Conservation (phyloP, 2,329 filamentous ascomycete species). For the Aspergillus fumigatiaffinis region DNA sequence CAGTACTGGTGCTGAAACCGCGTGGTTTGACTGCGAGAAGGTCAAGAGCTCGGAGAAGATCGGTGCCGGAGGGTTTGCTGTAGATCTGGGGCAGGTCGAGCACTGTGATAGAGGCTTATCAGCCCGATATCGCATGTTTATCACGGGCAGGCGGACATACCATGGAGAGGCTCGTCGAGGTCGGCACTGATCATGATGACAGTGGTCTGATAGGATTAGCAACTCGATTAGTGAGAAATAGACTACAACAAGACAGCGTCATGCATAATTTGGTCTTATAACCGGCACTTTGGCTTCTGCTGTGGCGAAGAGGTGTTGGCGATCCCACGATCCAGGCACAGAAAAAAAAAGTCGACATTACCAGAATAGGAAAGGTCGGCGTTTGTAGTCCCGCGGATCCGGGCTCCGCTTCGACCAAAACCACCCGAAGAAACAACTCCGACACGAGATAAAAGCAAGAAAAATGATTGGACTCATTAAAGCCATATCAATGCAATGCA, state of each 20-base stretch:
- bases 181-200: slow-evolving; percentile 33
- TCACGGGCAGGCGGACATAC: slow-evolving; percentile 22
- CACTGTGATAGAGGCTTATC: slow-evolving; percentile 45
- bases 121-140: slow-evolving; percentile 23
- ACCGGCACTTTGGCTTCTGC: not conserved
- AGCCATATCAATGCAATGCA: not conserved
- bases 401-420: slow-evolving; percentile 10
- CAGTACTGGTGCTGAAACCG: slow-evolving; percentile 29
- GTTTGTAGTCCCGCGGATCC: slow-evolving; percentile 25
- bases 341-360: slow-evolving; percentile 26
- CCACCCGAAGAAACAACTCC: slow-evolving; percentile 6
- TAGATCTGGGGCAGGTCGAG: slow-evolving; percentile 80
- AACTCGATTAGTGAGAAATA: not conserved
- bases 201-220: slow-evolving; percentile 1
- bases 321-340: slow-evolving; percentile 15
- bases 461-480: not conserved
- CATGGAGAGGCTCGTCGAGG: slow-evolving; percentile 36
- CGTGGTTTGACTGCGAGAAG: slow-evolving; percentile 64
- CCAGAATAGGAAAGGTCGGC: slow-evolving; percentile 30
- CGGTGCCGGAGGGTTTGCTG: slow-evolving; percentile 64
- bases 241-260: not conserved
- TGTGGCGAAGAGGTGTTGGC: slow-evolving; percentile 15
- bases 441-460: slow-evolving; percentile 1
- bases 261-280: slow-evolving; percentile 6
- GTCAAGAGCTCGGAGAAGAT: slow-evolving; percentile 63